Conservation (phyloP, 2,329 filamentous ascomycete species). For the Penicillium sp. region DNA sequence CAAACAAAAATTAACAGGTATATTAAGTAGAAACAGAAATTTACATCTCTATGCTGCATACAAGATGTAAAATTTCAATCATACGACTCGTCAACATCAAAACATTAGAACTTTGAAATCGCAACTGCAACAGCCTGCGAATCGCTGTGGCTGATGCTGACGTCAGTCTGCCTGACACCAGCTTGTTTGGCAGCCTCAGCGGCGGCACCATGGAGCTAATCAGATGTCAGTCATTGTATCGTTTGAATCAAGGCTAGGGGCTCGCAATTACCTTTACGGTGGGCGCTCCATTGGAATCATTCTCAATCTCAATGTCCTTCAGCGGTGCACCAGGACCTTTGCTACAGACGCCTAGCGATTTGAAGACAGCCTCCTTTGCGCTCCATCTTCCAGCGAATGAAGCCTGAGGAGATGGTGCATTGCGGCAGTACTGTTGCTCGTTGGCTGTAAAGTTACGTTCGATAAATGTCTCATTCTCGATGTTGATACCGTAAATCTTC, state of each 20-base stretch:
- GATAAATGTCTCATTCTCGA: slow-evolving; percentile 91
- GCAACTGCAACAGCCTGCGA: slow-evolving; percentile 94
- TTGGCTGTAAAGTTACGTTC: slow-evolving; percentile 88
- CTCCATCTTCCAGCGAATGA: slow-evolving; percentile 96
- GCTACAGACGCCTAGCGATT: slow-evolving; percentile 85
- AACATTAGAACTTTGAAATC: slow-evolving; percentile 71
- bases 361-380: slow-evolving; percentile 98
- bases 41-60: slow-evolving; percentile 19
- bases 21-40: slow-evolving; percentile 21
- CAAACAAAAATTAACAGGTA: neutral
- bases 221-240: slow-evolving; percentile 34
- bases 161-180: slow-evolving; percentile 83
- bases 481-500: slow-evolving; percentile 83
- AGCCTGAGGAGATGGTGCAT: slow-evolving; percentile 78
- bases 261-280: slow-evolving; percentile 74
- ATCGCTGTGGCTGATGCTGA: slow-evolving; percentile 96
- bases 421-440: slow-evolving; percentile 86
- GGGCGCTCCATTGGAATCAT: slow-evolving; percentile 80
- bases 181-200: slow-evolving; percentile 81
- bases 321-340: slow-evolving; percentile 87
- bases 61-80: slow-evolving; percentile 12
- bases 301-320: slow-evolving; percentile 92
- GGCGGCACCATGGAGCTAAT: slow-evolving; percentile 83
- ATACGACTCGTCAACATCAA: slow-evolving; percentile 13
- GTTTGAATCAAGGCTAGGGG: slow-evolving; percentile 17